A percentile compares a stretch with the other conserved stretches of the same genome.
Conservation (phyloP, 495 filamentous ascomycete species). For the Chaetomium cochliodes region DNA sequence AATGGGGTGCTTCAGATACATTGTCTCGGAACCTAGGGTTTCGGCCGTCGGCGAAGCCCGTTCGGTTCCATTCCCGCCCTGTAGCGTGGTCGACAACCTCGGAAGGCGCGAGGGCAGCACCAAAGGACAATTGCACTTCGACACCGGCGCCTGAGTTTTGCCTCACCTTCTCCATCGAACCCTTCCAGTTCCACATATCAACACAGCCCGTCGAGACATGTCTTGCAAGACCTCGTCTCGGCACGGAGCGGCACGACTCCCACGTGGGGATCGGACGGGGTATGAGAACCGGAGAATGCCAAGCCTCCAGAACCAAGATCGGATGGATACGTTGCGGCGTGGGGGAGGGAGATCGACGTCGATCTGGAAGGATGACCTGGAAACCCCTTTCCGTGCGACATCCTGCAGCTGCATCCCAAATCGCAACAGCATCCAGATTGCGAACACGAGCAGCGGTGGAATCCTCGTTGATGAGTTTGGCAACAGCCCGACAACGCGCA, state of each 20-base stretch:
- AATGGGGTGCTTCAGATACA: no score
- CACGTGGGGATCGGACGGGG: conserved; percentile 9
- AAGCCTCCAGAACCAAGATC: conserved; percentile 1
- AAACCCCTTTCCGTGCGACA: not conserved
- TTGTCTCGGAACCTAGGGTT: no score
- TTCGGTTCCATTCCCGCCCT: no score
- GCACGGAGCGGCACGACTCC: not conserved
- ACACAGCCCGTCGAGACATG: not conserved
- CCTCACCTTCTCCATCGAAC: no score
- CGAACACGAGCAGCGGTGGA: not conserved
- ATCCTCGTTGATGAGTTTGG: not conserved
- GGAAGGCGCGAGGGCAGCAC: no score
- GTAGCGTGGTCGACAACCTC: no score
- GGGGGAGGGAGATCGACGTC: conserved; percentile 2
- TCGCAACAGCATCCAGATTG: not conserved
- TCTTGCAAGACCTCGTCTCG: not conserved
- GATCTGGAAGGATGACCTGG: conserved; percentile 2
- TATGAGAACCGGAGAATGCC: not conserved
- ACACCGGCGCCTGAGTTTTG: no score
- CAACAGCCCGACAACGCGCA: not conserved
- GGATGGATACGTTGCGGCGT: conserved; percentile 2
- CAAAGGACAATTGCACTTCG: no score
- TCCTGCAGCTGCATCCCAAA: no score
- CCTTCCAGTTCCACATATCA: not conserved
- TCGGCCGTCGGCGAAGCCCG: no score